A percentile compares a stretch with the other conserved stretches of the same genome.
These are phyloP conservation scores for Rostrohypoxylon terebratum DNA, from an alignment of 495 filamentous ascomycete species.

Conservation along the genomic window DNA sequence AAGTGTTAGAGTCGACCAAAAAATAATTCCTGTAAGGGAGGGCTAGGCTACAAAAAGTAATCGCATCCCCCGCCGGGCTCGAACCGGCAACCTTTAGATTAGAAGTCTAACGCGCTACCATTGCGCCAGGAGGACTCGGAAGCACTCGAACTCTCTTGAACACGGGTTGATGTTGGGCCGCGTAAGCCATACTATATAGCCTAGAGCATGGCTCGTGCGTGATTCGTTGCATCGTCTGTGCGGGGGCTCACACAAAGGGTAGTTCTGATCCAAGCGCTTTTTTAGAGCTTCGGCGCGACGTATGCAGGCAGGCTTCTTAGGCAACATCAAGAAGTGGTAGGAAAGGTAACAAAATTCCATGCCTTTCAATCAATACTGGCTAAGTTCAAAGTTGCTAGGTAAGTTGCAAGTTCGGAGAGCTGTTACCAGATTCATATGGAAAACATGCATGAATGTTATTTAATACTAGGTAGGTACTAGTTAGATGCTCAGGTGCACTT, in stretches of 20 bases:
- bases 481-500: too few species aligned
- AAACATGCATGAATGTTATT: neutral
- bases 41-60: too few species aligned
- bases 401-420: neutral
- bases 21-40: too few species aligned
- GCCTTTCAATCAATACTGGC: too few species aligned
- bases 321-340: too few species aligned
- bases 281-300: too few species aligned
- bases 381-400: too few species aligned
- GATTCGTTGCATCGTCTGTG: neutral
- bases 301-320: too few species aligned
- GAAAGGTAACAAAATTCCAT: too few species aligned
- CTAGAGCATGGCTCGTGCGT: neutral
- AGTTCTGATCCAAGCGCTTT: too few species aligned
- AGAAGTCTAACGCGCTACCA: conserved; percentile 14
- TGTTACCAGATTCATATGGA: neutral
- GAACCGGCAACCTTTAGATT: conserved; percentile 16
- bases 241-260: too few species aligned
- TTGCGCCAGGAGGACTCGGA: conserved; percentile 1
- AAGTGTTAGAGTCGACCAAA: too few species aligned
- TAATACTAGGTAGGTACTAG: neutral
- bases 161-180: neutral
- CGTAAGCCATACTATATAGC: neutral
- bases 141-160: neutral
- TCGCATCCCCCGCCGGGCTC: conserved; percentile 6